Evolutionary conservation across 768 basidiomycete species (phyloP).

Genomic region (Phylloporus sp.): DNA sequence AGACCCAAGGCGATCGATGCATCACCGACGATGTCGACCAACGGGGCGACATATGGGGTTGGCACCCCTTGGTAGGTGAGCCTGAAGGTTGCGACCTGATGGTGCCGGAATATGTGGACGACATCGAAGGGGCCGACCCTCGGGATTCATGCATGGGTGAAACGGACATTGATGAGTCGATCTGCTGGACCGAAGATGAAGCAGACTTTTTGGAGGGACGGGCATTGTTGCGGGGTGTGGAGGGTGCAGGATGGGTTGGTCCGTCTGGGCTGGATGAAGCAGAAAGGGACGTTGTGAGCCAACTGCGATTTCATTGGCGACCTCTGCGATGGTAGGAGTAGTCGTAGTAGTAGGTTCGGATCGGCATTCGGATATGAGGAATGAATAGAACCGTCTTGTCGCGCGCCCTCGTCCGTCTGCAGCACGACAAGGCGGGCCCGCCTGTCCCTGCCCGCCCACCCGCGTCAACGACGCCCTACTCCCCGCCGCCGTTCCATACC

Average conservation of each 20-base stretch:
- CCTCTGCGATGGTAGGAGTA: constrained; percentile 59
- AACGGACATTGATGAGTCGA: constrained; percentile 2
- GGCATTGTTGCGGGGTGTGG: constrained; percentile 43
- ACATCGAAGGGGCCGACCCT: background rate
- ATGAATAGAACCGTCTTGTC: constrained; percentile 3
- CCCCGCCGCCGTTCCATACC: constrained; percentile 78
- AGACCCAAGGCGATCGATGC: background rate
- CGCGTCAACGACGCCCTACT: constrained; percentile 35
- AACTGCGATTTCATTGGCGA: constrained; percentile 60
- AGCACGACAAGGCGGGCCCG: constrained; percentile 14
- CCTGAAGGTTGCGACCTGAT: constrained; percentile 1
- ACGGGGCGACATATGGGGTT: constrained; percentile 1
- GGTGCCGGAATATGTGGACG: constrained; percentile 3
- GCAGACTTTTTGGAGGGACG: constrained; percentile 50
- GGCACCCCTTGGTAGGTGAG: background rate
- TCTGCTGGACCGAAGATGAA: background rate
- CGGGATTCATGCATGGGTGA: background rate
- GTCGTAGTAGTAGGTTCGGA: constrained; percentile 10
- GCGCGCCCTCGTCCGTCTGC: constrained; percentile 15
- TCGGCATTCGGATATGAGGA: constrained; percentile 12
- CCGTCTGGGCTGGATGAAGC: constrained; percentile 37
- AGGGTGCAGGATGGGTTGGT: constrained; percentile 6
- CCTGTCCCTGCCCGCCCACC: constrained; percentile 18
- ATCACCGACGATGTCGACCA: background rate
- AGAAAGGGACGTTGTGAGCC: constrained; percentile 60